A percentile compares a stretch with the other conserved stretches of the same genome.
Evolutionary conservation across 306 rosid genomes (phyloP).

Genomic region (Corylus americana): DNA sequence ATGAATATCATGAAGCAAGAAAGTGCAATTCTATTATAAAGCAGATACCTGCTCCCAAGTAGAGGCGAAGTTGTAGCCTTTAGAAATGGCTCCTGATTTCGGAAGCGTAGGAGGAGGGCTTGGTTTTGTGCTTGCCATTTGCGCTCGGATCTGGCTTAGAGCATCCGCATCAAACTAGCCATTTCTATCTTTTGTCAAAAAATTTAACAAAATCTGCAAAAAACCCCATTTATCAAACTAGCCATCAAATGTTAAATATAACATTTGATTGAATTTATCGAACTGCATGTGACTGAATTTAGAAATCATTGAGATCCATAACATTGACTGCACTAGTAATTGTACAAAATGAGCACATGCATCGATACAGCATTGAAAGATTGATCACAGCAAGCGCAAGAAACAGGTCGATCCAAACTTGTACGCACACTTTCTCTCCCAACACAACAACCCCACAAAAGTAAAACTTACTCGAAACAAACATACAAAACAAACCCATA

Average conservation of each 20-base stretch:
- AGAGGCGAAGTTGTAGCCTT: slow-evolving; percentile 88
- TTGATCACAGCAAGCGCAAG: not conserved
- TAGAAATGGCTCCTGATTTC: slow-evolving; percentile 82
- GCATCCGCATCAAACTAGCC: too few relatives aligned
- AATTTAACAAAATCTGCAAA: too few relatives aligned
- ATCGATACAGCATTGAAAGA: not conserved
- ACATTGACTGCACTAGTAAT: not conserved
- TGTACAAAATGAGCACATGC: slow-evolving; percentile 19
- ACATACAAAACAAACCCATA: not conserved
- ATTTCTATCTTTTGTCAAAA: too few relatives aligned
- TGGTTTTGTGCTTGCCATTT: slow-evolving; percentile 22
- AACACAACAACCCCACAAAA: not conserved
- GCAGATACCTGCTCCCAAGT: slow-evolving; percentile 82
- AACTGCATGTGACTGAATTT: not conserved
- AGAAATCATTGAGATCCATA: slow-evolving; percentile 40
- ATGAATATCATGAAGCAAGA: not conserved
- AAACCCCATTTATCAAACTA: too few relatives aligned
- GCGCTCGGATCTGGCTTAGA: not conserved
- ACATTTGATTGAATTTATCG: too few relatives aligned
- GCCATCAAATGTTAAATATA: too few relatives aligned
- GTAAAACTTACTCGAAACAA: not conserved
- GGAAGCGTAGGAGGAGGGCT: slow-evolving; percentile 43
- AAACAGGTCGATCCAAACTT: slow-evolving; percentile 22
- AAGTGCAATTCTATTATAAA: not conserved
- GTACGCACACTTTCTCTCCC: not conserved